Conservation (phyloP, 495 filamentous ascomycete genomes). For the Talaromyces liani region DNA sequence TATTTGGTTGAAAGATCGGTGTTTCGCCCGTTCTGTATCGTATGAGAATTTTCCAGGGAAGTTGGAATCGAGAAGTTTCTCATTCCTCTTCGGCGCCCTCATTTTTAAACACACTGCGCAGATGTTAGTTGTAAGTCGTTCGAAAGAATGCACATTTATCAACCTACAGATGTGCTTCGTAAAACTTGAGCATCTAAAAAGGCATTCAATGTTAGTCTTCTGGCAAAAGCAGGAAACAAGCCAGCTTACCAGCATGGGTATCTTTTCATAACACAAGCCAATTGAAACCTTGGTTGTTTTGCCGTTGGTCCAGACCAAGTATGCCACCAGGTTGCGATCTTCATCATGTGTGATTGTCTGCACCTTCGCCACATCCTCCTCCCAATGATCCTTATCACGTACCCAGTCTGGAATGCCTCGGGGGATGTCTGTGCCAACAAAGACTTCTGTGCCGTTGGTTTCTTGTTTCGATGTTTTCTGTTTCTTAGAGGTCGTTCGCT, state of each 20-base stretch:
- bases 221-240: neutral
- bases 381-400: conserved; percentile 50
- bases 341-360: conserved; percentile 50
- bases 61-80: neutral
- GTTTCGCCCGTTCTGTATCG: neutral
- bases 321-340: conserved; percentile 35
- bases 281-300: conserved; percentile 31
- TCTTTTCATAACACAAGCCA: conserved; percentile 33
- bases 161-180: conserved; percentile 39
- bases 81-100: neutral
- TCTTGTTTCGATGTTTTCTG: conserved; percentile 29
- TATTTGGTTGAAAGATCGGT: neutral
- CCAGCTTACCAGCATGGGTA: conserved; percentile 26
- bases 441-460: conserved; percentile 18
- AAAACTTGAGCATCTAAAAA: conserved; percentile 38
- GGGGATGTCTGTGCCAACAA: conserved; percentile 8
- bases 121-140: conserved; percentile 20
- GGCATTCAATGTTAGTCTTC: conserved; percentile 12
- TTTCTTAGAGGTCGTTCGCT: conserved; percentile 14
- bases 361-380: conserved; percentile 43
- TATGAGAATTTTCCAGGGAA: neutral
- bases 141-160: neutral
- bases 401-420: conserved; percentile 27
- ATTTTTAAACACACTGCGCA: conserved; percentile 26
- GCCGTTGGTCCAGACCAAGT: conserved; percentile 50